Evolutionary conservation across 768 basidiomycete genomes (phyloP), one percentile per base, ranked within the genome.

Genomic region (Termitomyces sp.): DNA sequence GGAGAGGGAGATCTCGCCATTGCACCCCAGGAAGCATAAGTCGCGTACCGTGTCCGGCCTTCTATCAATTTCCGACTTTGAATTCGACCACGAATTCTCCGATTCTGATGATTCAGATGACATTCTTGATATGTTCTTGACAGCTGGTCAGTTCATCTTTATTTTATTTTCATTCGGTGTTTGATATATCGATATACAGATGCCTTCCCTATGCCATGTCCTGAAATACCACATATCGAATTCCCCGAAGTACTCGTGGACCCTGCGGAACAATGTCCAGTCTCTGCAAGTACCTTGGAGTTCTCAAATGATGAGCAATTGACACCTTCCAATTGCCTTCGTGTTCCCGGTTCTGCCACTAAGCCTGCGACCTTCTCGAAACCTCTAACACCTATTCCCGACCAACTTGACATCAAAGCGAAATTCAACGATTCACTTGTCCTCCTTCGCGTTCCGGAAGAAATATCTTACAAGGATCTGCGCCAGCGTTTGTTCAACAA

Each of bases 401-500:
- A 66, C 41, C 64, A 66, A 28, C 64, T 89, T 50, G 74, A 79
- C 2, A 79, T 91, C 74, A 91, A 91, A 72, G 89, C 83, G 5
- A 79, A 79, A 47, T 81, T 82, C 63, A 79, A 83, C 64, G 79
- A 84, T 61, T 74, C 79, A 30, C 86, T 88, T 61, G 77, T 91
- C 65, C 72, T 88, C 60, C 77, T 91, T 53, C 84, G 86, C 47
- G 71, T 80, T 8, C 70, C 81, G 13, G 77, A 77, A 61, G 71
- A 75, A 44, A 74, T 76, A 59, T 47, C 78, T n/a, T 79, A 85
- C 57, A 64, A 70, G 18, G 83, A 84, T 48, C 65, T 91, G 16
- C 85, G 85, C 59, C 72, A 73, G 54, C 79, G 81, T 50, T 73
- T 92, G 28, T 80, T 81, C 61, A 82, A 86, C 56, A 90, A 89